A percentile compares a stretch with the other conserved stretches of the same genome.
Evolutionary conservation across 257 asterid genomes (phyloP).

Genomic region (Primulina eburnea): DNA sequence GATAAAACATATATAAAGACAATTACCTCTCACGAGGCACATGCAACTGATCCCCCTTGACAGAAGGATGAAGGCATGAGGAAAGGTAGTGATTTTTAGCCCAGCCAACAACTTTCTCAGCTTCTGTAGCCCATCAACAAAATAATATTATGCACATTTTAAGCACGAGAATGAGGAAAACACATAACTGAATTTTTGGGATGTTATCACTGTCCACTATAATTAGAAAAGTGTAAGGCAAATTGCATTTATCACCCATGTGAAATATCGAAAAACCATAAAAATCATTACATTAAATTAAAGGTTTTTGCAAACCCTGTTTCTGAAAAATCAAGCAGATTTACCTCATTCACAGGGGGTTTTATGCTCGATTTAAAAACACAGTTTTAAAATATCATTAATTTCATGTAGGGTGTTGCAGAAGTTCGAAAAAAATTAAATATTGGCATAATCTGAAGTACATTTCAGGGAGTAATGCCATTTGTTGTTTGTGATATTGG

Average conservation of each 20-base stretch:
- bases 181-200: background rate
- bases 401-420: constrained; percentile 1
- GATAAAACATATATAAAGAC: constrained; percentile 25
- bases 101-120: constrained; percentile 94
- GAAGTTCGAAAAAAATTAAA: background rate
- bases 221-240: background rate
- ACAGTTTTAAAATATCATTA: background rate
- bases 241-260: background rate
- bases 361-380: too few species aligned
- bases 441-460: too few species aligned
- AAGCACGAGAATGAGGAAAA: constrained; percentile 10
- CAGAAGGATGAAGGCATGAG: constrained; percentile 61
- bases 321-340: background rate
- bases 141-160: background rate
- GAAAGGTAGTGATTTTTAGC: constrained; percentile 89
- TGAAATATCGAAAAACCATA: background rate
- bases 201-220: constrained; percentile 1
- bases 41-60: constrained; percentile 69
- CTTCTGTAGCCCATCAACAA: constrained; percentile 52
- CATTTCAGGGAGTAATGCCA: too few species aligned
- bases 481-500: too few species aligned
- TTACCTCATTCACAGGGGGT: background rate
- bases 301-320: background rate
- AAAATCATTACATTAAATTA: too few species aligned
- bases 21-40: constrained; percentile 84